Conservation (phyloP, 2,329 filamentous ascomycete species). For the Phaeosphaeriaceae sp. region DNA sequence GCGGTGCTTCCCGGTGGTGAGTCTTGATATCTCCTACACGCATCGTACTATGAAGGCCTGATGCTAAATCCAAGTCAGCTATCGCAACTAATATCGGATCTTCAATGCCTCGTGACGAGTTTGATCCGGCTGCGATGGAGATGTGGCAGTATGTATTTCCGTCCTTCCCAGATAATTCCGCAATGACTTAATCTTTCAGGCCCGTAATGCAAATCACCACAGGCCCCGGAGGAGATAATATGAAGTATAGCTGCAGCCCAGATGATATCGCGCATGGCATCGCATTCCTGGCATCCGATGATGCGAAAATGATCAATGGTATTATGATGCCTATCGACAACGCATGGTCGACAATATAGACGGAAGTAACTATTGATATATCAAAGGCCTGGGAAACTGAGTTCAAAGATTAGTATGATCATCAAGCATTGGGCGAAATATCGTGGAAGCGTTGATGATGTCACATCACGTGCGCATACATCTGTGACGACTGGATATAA, state of each 20-base stretch:
- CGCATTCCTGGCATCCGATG: slow-evolving; percentile 25
- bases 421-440: too few species aligned
- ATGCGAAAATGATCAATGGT: slow-evolving; percentile 27
- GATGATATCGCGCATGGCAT: slow-evolving; percentile 27
- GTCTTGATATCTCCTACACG: too few species aligned
- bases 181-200: background rate
- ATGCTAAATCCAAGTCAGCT: background rate
- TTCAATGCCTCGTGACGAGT: slow-evolving; percentile 15
- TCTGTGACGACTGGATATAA: background rate
- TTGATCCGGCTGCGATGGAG: slow-evolving; percentile 13
- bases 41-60: background rate
- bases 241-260: slow-evolving; percentile 1
- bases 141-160: slow-evolving; percentile 12
- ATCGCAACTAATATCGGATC: slow-evolving; percentile 26
- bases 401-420: too few species aligned
- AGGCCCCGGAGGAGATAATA: background rate
- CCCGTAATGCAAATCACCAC: slow-evolving; percentile 4
- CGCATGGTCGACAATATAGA: slow-evolving; percentile 26
- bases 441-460: background rate
- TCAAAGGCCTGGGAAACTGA: too few species aligned
- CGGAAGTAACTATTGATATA: too few species aligned
- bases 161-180: background rate
- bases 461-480: background rate
- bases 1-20: slow-evolving; percentile 52
- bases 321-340: slow-evolving; percentile 27